Percentiles rank a stretch among this genome's conserved stretches.
These are phyloP conservation scores for Ustilago loliicola DNA, from an alignment of 1,284 basidiomycete species.

Conservation along the genomic window DNA sequence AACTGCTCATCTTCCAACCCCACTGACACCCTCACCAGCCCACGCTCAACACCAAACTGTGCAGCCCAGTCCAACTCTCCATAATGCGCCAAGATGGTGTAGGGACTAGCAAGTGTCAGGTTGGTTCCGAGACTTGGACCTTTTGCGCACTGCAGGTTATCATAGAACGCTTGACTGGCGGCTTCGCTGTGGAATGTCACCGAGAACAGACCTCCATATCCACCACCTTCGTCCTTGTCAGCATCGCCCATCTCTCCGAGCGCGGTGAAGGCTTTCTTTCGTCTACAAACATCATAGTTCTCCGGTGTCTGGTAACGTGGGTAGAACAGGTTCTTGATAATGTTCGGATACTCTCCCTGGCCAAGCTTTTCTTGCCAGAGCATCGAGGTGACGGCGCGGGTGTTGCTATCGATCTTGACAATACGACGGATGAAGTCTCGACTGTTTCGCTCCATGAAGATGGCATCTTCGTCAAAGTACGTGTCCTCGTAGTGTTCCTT, in stretches of 20 bases:
- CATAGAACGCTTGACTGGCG: slow-evolving; percentile 87
- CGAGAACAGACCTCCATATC: slow-evolving; percentile 92
- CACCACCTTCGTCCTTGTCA: slow-evolving; percentile 67
- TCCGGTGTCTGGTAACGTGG: slow-evolving; percentile 83
- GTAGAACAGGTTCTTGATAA: slow-evolving; percentile 89
- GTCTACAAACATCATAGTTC: slow-evolving; percentile 80
- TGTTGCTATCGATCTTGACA: slow-evolving; percentile 83
- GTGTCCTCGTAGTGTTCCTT: slow-evolving; percentile 82
- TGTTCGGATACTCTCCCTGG: slow-evolving; percentile 43
- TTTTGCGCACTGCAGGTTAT: slow-evolving; percentile 85
- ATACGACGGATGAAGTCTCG: slow-evolving; percentile 88
- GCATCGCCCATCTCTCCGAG: slow-evolving; percentile 8
- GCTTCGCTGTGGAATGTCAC: slow-evolving; percentile 82
- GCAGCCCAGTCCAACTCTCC: slow-evolving; percentile 92
- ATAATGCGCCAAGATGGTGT: slow-evolving; percentile 93
- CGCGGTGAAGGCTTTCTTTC: slow-evolving; percentile 67
- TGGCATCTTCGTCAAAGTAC: slow-evolving; percentile 91
- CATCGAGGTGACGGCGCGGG: slow-evolving; percentile 84
- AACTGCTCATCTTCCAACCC: slow-evolving; percentile 84
- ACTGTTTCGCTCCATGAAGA: slow-evolving; percentile 98
- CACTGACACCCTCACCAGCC: slow-evolving; percentile 88
- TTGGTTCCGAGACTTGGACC: slow-evolving; percentile 95
- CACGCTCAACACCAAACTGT: slow-evolving; percentile 84
- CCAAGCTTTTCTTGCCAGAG: slow-evolving; percentile 73
- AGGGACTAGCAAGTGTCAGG: slow-evolving; percentile 94